Conservation (phyloP, 2,329 filamentous ascomycete genomes). For the Cercospora sp. region DNA sequence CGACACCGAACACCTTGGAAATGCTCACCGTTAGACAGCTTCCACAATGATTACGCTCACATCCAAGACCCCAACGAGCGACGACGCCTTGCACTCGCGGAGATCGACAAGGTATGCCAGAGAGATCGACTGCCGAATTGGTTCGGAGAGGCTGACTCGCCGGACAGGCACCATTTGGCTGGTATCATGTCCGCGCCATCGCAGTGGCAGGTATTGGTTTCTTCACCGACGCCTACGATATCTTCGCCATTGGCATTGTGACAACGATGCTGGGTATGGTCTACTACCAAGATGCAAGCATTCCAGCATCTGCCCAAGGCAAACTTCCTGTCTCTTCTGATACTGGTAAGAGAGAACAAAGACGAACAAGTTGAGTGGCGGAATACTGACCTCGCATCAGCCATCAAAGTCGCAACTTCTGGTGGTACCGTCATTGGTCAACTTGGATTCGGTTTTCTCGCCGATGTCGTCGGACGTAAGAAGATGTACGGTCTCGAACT, state of each 20-base stretch:
- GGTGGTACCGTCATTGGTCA: conserved; percentile 83
- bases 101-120: conserved; percentile 64
- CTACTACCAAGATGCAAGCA: conserved; percentile 57
- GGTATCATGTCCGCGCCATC: conserved; percentile 78
- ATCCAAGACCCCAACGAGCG: conserved; percentile 74
- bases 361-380: neutral
- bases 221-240: conserved; percentile 80
- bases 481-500: conserved; percentile 82
- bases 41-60: conserved; percentile 70
- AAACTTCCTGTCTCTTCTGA: conserved; percentile 68
- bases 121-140: too few relatives aligned
- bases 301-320: conserved; percentile 39
- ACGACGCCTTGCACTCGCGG: conserved; percentile 73
- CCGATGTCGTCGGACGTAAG: conserved; percentile 76
- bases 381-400: neutral
- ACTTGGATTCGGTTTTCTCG: conserved; percentile 74
- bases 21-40: conserved; percentile 42
- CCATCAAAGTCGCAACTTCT: conserved; percentile 82
- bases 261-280: conserved; percentile 78
- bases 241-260: conserved; percentile 74
- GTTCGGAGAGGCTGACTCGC: neutral
- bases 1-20: neutral
- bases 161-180: conserved; percentile 67
- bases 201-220: conserved; percentile 82
- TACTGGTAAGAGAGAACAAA: conserved; percentile 49